phyloP scores from a whole-genome alignment of 1,284 basidiomycete genomes.

The Cryptococcus wingfieldii region DNA sequence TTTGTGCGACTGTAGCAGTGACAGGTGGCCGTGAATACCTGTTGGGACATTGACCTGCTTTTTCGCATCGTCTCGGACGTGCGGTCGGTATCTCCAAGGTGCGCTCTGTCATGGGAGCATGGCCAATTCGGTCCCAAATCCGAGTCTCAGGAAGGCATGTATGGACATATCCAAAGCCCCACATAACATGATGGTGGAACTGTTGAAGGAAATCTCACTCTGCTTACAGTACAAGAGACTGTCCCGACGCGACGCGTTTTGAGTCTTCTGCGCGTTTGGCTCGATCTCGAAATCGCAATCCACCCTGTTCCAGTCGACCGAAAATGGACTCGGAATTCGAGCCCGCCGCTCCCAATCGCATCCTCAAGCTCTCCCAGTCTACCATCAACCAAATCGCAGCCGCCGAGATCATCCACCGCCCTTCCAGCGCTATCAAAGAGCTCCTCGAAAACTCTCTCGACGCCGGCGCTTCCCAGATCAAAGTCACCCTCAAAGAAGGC shows the following conservation, averaged over 20 bases:
- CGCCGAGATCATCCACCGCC: constrained; percentile 88
- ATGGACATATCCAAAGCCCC: too few relatives aligned
- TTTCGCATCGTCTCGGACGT: too few relatives aligned
- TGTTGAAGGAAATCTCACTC: too few relatives aligned
- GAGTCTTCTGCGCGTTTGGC: constrained; percentile 10
- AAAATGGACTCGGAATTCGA: constrained; percentile 9
- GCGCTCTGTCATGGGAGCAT: too few relatives aligned
- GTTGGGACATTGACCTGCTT: too few relatives aligned
- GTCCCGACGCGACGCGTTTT: neutral
- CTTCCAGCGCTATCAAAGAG: constrained; percentile 94
- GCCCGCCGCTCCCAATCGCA: constrained; percentile 40
- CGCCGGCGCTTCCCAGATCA: constrained; percentile 82
- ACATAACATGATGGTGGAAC: too few relatives aligned
- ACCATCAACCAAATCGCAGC: constrained; percentile 62
- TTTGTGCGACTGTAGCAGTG: too few relatives aligned
- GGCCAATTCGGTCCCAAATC: too few relatives aligned
- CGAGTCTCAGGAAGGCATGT: too few relatives aligned
- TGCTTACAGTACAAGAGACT: too few relatives aligned
- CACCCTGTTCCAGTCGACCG: neutral
- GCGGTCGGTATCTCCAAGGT: too few relatives aligned
- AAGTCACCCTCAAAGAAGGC: constrained; percentile 87
- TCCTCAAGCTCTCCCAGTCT: constrained; percentile 51
- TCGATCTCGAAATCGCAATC: too few relatives aligned
- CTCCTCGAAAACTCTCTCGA: constrained; percentile 92
- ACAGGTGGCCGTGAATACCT: neutral